Conservation (phyloP, 2,329 filamentous ascomycete species). For the Fusarium kyushuense region DNA sequence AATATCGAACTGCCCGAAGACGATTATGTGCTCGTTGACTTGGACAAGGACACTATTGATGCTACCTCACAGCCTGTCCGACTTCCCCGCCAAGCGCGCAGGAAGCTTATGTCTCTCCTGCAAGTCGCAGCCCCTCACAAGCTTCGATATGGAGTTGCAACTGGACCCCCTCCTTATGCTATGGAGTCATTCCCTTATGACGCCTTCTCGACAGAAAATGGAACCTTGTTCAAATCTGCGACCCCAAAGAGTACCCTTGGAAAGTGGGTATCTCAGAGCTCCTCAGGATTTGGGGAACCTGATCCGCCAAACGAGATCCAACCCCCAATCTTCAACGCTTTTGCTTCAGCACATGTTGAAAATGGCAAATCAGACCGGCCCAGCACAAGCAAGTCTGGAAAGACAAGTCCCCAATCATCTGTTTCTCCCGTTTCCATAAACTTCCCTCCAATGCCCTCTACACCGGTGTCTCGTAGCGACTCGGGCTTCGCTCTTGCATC, state of each 20-base stretch:
- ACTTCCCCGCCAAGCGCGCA: slow-evolving; percentile 87
- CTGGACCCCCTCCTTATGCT: slow-evolving; percentile 92
- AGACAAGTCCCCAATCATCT: slow-evolving; percentile 71
- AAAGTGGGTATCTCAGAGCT: slow-evolving; percentile 90
- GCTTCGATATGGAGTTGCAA: slow-evolving; percentile 83
- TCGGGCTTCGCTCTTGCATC: slow-evolving; percentile 89
- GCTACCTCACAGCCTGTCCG: slow-evolving; percentile 81
- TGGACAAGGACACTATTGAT: slow-evolving; percentile 92
- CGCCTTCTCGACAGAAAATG: slow-evolving; percentile 88
- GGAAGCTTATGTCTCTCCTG: slow-evolving; percentile 88
- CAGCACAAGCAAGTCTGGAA: slow-evolving; percentile 75
- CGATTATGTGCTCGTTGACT: slow-evolving; percentile 93
- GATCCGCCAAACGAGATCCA: slow-evolving; percentile 64
- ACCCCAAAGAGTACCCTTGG: slow-evolving; percentile 79
- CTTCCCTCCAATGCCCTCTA: slow-evolving; percentile 81
- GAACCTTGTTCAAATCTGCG: slow-evolving; percentile 79
- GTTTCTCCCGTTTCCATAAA: slow-evolving; percentile 81
- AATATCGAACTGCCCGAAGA: slow-evolving; percentile 89
- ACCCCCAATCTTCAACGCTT: slow-evolving; percentile 89
- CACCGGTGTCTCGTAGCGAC: slow-evolving; percentile 88
- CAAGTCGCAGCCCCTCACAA: slow-evolving; percentile 93
- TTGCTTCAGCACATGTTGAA: slow-evolving; percentile 80
- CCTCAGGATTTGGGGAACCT: slow-evolving; percentile 83
- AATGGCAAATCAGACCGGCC: slow-evolving; percentile 78
- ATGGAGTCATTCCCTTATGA: slow-evolving; percentile 94